Conservation (phyloP, 2,329 filamentous ascomycete genomes). For the Clarireedia monteithiana region DNA sequence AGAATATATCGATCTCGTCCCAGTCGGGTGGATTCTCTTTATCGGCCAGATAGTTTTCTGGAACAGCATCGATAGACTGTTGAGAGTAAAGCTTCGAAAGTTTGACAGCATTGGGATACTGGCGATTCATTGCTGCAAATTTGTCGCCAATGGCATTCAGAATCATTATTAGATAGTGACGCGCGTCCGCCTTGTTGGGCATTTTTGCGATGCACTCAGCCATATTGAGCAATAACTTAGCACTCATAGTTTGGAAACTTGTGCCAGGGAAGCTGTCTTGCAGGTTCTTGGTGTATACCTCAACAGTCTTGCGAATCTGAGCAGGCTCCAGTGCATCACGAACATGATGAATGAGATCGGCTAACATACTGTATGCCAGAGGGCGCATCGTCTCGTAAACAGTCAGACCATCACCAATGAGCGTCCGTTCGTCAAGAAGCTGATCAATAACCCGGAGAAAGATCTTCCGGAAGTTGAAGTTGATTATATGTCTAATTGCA, state of each 20-base stretch:
- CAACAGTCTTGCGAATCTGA: slow-evolving; percentile 91
- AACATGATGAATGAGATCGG: slow-evolving; percentile 95
- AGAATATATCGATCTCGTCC: slow-evolving; percentile 98
- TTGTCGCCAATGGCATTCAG: slow-evolving; percentile 97
- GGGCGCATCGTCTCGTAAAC: slow-evolving; percentile 96
- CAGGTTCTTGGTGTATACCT: slow-evolving; percentile 93
- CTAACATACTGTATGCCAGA: slow-evolving; percentile 95
- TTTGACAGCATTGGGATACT: slow-evolving; percentile 92
- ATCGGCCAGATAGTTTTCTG: slow-evolving; percentile 79
- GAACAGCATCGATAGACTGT: slow-evolving; percentile 52
- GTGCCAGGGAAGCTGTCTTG: slow-evolving; percentile 95
- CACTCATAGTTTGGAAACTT: slow-evolving; percentile 99
- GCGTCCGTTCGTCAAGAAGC: slow-evolving; percentile 82
- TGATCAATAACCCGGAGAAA: slow-evolving; percentile 94
- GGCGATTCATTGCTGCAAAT: slow-evolving; percentile 94
- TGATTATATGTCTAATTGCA: slow-evolving; percentile 96
- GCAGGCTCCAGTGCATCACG: slow-evolving; percentile 80
- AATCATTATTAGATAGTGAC: slow-evolving; percentile 95
- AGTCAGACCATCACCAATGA: slow-evolving; percentile 92
- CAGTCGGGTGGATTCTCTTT: slow-evolving; percentile 78
- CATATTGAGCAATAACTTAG: slow-evolving; percentile 94
- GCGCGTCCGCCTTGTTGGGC: slow-evolving; percentile 85
- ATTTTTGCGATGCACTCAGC: slow-evolving; percentile 95
- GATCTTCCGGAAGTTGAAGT: slow-evolving; percentile 95
- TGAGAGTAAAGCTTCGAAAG: slow-evolving; percentile 70